Conservation (phyloP, 805 yeast species). For the Pichia phayaonensis region DNA sequence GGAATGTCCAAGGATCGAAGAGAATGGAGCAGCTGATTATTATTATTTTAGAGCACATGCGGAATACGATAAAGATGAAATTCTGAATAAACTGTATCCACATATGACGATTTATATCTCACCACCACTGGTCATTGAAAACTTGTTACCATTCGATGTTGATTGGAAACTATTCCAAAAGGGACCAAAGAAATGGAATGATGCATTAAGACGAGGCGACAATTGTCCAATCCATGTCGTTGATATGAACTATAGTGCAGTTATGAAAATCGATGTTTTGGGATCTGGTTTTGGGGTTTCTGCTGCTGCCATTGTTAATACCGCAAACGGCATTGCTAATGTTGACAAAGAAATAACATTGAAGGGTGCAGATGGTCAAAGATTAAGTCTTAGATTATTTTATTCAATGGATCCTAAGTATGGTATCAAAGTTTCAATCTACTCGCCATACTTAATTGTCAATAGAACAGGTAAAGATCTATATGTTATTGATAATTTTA, state of each 20-base stretch:
- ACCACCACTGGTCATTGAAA: constrained; percentile 82
- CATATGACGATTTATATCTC: constrained; percentile 70
- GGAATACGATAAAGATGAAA: constrained; percentile 54
- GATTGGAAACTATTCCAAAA: constrained; percentile 72
- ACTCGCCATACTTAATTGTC: constrained; percentile 75
- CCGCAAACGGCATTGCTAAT: constrained; percentile 30
- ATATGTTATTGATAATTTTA: constrained; percentile 47
- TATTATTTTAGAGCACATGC: constrained; percentile 69
- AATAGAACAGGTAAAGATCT: constrained; percentile 72
- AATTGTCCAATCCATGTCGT: constrained; percentile 76
- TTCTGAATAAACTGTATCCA: constrained; percentile 70
- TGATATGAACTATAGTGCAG: constrained; percentile 46
- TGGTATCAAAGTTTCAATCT: constrained; percentile 61
- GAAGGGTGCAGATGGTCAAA: constrained; percentile 55
- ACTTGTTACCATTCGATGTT: constrained; percentile 76
- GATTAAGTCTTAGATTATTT: constrained; percentile 53
- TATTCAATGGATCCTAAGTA: constrained; percentile 49
- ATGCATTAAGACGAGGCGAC: constrained; percentile 53
- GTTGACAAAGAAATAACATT: constrained; percentile 39
- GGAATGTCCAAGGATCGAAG: constrained; percentile 44
- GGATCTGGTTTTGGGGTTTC: constrained; percentile 55
- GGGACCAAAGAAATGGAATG: constrained; percentile 60
- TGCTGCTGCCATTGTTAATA: constrained; percentile 68
- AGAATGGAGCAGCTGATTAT: constrained; percentile 28
- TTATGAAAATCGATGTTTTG: constrained; percentile 60